These are phyloP conservation scores for Trichosporon coremiiforme DNA, from an alignment of 1,284 basidiomycete species.

Conservation along the genomic window DNA sequence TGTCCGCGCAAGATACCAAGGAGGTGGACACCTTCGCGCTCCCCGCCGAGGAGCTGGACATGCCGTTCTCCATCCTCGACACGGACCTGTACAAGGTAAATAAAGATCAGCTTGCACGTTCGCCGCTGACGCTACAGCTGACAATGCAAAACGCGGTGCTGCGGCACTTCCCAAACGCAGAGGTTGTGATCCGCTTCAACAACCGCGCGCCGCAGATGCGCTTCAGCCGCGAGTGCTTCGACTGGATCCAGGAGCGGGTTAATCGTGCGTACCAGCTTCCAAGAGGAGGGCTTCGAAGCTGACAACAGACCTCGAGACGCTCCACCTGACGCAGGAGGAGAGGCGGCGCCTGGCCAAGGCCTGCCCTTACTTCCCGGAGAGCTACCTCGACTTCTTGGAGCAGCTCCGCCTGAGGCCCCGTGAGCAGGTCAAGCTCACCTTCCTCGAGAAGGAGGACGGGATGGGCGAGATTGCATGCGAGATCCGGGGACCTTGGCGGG, in stretches of 20 bases:
- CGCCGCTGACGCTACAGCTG: constrained; percentile 61
- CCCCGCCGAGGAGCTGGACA: constrained; percentile 38
- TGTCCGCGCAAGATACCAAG: neutral
- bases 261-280: constrained; percentile 63
- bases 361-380: constrained; percentile 74
- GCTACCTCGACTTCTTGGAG: constrained; percentile 77
- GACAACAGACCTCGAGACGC: constrained; percentile 65
- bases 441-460: constrained; percentile 58
- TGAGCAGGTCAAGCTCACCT: constrained; percentile 71
- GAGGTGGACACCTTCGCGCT: constrained; percentile 18
- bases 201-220: constrained; percentile 72
- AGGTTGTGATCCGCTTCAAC: constrained; percentile 73
- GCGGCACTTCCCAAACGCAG: constrained; percentile 71
- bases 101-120: neutral
- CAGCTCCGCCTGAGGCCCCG: constrained; percentile 74
- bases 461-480: constrained; percentile 74
- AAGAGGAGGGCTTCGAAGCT: neutral
- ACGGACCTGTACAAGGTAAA: constrained; percentile 93
- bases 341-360: constrained; percentile 66
- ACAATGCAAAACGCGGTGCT: constrained; percentile 96
- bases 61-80: constrained; percentile 75
- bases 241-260: constrained; percentile 67
- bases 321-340: constrained; percentile 69
- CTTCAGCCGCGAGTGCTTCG: constrained; percentile 72
- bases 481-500: constrained; percentile 76